Evolutionary conservation across 257 asterid species (phyloP), one percentile per base, ranked within the genome.

Genomic region (Solanum verrucosum): DNA sequence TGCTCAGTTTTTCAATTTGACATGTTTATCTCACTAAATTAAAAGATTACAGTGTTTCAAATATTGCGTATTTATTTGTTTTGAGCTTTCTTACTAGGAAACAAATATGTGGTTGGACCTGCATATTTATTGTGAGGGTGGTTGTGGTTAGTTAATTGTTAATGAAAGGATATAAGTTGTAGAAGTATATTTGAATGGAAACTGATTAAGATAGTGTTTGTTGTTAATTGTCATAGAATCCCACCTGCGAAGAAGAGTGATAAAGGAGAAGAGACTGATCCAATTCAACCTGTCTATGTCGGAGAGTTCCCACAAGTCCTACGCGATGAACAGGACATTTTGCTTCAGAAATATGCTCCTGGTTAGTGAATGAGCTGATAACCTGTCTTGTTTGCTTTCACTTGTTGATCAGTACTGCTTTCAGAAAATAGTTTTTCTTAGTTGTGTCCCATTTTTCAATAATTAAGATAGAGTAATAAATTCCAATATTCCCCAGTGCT

Each of bases 281-380:
- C 91, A 77, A 91, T 85, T 78, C 91, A 88, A 88, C 99, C 99
- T 86, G 96, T 95, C 33, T 95, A 89, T 92, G 94, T 95, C 83
- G 98, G 97, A 92, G 99, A 95, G 89, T 95, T 95, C 89, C 99
- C 99, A 78, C 94, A 93, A 92, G 94, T 87, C 84, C 94, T 94
- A 88, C 98, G 98, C 84, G 97, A 95, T 90, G 96, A 94, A 21
- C 98, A 93, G 77, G 91, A 90, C 27, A 70, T 91, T 91, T 88
- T 91, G 60, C 87, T 87, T 42, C 94, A 91, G 89, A 94, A 92
- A 59, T 93, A 75, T 73, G 91, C 86, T 91, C 92, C 93, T 90
- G 98, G 99, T 95, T 89, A 63, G 98, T 94, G 84, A 52, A 42
- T 73, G 83, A 31, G 37, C 56, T 86, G 52, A 37, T 49, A 31